A percentile compares a stretch with the other conserved stretches of the same genome.
phyloP scores from a whole-genome alignment of 169 alveolate genomes.

The Eimeria sp. region DNA sequence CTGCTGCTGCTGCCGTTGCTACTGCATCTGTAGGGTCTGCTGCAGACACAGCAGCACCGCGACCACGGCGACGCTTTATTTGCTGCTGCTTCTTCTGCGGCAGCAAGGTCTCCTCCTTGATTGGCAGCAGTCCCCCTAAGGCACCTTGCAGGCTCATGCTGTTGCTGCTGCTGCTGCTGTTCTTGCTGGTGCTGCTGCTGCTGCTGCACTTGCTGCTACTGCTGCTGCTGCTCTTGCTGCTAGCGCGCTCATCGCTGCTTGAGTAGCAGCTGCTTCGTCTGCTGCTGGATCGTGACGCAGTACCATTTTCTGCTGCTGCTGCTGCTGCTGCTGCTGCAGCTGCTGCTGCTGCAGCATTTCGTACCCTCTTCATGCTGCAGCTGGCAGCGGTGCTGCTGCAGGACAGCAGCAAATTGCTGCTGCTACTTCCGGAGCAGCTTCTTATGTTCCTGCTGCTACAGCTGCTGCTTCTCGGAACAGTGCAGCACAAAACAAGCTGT shows the following conservation, averaged over 20 bases:
- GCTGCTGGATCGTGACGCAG: conserved; percentile 18
- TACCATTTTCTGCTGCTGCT: too few species aligned
- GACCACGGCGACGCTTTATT: background rate
- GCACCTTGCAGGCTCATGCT: background rate
- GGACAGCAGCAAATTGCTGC: background rate
- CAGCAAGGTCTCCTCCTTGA: background rate
- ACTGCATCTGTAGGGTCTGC: background rate
- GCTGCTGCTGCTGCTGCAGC: conserved; percentile 13
- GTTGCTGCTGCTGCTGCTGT: background rate
- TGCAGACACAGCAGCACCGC: background rate
- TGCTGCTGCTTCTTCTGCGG: conserved; percentile 45
- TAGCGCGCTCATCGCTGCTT: background rate
- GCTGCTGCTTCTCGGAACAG: background rate
- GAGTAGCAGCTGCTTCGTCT: conserved; percentile 7
- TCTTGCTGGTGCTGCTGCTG: background rate
- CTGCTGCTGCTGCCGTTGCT: too few species aligned
- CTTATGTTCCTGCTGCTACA: background rate
- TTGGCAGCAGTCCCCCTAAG: background rate
- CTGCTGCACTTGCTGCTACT: background rate
- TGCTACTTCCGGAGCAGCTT: background rate
- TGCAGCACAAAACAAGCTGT: background rate
- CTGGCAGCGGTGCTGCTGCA: too few species aligned
- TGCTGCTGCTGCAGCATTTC: conserved; percentile 1
- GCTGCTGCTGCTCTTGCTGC: conserved; percentile 26
- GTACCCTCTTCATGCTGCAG: background rate